Evolutionary conservation across 2,329 filamentous ascomycete genomes (phyloP).

Genomic region (Diaporthe humulicola): DNA sequence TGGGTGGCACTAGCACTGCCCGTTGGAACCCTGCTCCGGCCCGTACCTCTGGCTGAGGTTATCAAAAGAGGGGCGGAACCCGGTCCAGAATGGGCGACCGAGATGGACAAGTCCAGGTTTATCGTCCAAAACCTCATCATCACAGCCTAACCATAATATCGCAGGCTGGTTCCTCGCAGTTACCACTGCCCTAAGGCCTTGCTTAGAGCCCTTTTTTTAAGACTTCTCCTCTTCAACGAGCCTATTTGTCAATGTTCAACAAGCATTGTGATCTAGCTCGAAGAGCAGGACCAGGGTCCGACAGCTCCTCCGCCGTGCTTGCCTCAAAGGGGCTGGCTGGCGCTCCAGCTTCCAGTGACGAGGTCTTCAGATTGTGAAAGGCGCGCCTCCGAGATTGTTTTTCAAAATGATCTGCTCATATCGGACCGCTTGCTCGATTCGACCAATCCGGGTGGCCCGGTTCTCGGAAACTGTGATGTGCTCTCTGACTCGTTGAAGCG

Average conservation of each 20-base stretch:
- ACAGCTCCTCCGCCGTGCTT: background rate
- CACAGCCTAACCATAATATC: background rate
- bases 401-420: background rate
- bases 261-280: background rate
- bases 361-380: no score
- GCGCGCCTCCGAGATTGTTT: background rate
- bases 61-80: background rate
- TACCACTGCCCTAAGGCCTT: background rate
- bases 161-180: background rate
- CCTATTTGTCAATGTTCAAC: background rate
- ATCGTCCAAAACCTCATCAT: background rate
- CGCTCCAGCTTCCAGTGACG: background rate
- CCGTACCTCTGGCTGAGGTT: background rate
- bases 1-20: constrained; percentile 15
- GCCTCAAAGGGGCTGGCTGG: no score
- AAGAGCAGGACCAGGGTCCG: background rate
- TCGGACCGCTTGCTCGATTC: constrained; percentile 2
- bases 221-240: background rate
- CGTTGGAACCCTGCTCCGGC: constrained; percentile 3
- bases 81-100: background rate
- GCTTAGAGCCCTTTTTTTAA: no score
- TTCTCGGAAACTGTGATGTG: constrained; percentile 19
- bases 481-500: background rate
- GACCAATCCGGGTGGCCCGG: background rate
- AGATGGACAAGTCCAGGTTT: constrained; percentile 4